A percentile compares a stretch with the other conserved stretches of the same genome.
Evolutionary conservation across 352 stramenopile genomes (phyloP).

Genomic region (Halophytophthora polymorphica): DNA sequence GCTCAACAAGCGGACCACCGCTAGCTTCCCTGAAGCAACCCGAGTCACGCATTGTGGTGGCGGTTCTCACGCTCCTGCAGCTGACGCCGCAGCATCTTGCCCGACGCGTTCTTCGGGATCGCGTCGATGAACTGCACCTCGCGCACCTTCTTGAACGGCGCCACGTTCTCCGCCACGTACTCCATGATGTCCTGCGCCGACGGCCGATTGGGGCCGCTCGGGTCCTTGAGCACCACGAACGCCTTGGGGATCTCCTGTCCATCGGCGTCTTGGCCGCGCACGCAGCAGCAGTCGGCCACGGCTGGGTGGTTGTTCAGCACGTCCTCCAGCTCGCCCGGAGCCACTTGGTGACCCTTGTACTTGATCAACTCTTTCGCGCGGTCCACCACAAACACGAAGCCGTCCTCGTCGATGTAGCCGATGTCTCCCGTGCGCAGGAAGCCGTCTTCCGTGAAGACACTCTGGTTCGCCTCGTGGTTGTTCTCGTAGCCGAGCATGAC

Average conservation of each 20-base stretch:
- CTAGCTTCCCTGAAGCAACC: too few species aligned
- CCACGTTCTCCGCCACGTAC: constrained; percentile 78
- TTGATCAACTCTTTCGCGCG: constrained; percentile 94
- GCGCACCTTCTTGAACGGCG: constrained; percentile 85
- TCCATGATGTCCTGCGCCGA: constrained; percentile 15
- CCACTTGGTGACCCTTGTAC: constrained; percentile 90
- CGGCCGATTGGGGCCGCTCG: too few species aligned
- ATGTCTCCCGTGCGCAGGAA: constrained; percentile 90
- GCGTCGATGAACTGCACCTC: constrained; percentile 81
- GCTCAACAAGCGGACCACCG: too few species aligned
- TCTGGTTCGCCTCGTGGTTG: constrained; percentile 79
- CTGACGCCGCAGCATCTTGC: constrained; percentile 88
- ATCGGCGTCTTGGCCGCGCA: constrained; percentile 47
- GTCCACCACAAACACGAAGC: constrained; percentile 90
- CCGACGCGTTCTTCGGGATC: constrained; percentile 87
- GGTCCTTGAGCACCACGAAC: constrained; percentile 89
- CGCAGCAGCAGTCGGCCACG: constrained; percentile 74
- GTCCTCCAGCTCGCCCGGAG: constrained; percentile 89
- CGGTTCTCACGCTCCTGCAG: constrained; percentile 49
- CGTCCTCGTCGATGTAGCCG: constrained; percentile 88
- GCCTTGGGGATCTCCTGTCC: constrained; percentile 89
- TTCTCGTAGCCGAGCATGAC: constrained; percentile 94
- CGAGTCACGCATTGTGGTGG: too few species aligned
- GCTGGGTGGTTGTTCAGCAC: constrained; percentile 73
- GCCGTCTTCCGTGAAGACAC: constrained; percentile 70